phyloP scores from a whole-genome alignment of 1,284 basidiomycete species.

The Sporisorium iseilematis-ciliati region DNA sequence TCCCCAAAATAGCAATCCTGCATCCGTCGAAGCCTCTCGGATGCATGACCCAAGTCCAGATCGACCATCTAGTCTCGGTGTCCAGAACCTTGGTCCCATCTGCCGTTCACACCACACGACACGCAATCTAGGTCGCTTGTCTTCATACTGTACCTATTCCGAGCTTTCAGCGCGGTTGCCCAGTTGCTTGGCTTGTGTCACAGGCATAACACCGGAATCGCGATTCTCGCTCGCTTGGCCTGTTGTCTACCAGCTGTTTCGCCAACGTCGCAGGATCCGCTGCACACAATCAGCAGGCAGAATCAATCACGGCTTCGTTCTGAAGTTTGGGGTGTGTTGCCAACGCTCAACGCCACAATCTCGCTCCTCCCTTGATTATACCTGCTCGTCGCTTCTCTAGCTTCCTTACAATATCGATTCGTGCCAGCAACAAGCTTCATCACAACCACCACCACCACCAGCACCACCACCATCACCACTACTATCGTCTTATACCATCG shows the following conservation, averaged over 20 bases:
- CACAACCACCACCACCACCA: not conserved
- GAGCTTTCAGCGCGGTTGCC: not conserved
- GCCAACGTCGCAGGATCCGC: not conserved
- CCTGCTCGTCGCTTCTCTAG: not conserved
- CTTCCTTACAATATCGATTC: too few relatives aligned
- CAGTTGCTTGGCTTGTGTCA: not conserved
- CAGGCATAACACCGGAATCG: not conserved
- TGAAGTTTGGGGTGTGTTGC: not conserved
- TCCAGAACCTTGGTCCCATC: conserved; percentile 1
- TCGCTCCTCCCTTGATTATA: not conserved
- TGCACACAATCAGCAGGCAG: not conserved
- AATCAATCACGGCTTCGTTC: not conserved
- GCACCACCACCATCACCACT: not conserved
- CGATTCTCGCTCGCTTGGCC: not conserved
- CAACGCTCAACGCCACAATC: not conserved
- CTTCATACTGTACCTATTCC: not conserved
- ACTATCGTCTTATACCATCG: not conserved
- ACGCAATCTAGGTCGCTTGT: conserved; percentile 3
- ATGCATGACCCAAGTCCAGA: not conserved
- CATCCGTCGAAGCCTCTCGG: conserved; percentile 3
- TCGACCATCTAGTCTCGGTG: not conserved
- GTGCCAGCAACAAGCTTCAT: too few relatives aligned
- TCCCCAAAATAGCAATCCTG: not conserved
- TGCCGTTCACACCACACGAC: not conserved
- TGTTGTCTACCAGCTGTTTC: not conserved